Base-by-base conservation (phyloP, 2,329 filamentous ascomycete genomes). In the Cercospora sp. region DNA sequence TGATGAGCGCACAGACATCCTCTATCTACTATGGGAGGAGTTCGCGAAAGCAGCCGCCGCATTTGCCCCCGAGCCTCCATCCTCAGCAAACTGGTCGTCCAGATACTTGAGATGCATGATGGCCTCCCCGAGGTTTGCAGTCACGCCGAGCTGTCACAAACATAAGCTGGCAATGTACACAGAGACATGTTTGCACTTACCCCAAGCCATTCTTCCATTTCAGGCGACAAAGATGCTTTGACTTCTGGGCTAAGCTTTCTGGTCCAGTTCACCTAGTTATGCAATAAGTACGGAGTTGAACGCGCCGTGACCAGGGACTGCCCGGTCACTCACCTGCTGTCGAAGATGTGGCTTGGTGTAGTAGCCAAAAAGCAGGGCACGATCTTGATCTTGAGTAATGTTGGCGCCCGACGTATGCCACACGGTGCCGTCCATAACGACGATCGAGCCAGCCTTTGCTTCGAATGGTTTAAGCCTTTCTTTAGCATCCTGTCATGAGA, bases 211-310 rank as follows among this genome's bases (percentile, higher is more conserved):
- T 42, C 36, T 59, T 69, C 45, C 64, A 67, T 64, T 53, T 69
- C 60, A 20, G 51, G 48, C 3, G 67, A 69, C 26, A 69, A 20
- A n/a, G 39, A 28, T 3, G 60, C 67, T 26, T 66, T 33, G 9
- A 69, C 30, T 30, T 66, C 64, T 26, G 42, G 36, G 39, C 51
- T 63, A 20, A 66, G 39, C 64, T 69, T 66, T 39, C 48, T 63
- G 48, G 67, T 69, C 64, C 67, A 69, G 30, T 69, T 69, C 23
- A 69, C 67, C 53, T 69, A 64, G 20, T 69, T 30, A 9, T 64
- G 45, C 5, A 67, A 60, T 31, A 51, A 57, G 20, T 8, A 63
- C 59, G 64, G 6, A 42, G 5, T 42, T n/a, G 6, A 42, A 42
- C 36, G 36, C 36, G 36, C 7, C 36, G 36, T 42, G 36, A 42